A percentile compares a stretch with the other conserved stretches of the same genome.
phyloP scores from a whole-genome alignment of 2,329 filamentous ascomycete species.

The Cercospora brassicicola region DNA sequence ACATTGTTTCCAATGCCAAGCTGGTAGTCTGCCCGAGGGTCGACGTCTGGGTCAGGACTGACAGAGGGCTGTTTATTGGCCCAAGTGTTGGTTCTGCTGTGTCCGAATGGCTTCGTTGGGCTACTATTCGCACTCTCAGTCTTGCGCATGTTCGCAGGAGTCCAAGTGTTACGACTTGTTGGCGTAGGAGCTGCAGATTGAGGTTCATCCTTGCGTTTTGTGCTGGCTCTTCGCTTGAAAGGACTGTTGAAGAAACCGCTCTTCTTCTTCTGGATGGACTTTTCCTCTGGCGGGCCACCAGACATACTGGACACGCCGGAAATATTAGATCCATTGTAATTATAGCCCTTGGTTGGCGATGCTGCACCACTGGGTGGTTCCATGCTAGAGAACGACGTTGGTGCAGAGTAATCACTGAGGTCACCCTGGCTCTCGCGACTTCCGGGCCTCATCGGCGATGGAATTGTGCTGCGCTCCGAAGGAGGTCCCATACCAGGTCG shows the following conservation, averaged over 20 bases:
- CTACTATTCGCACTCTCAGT: slow-evolving; percentile 45
- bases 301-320: slow-evolving; percentile 32
- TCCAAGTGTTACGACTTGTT: slow-evolving; percentile 55
- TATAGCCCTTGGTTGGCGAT: slow-evolving; percentile 67
- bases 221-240: slow-evolving; percentile 79
- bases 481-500: slow-evolving; percentile 63
- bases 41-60: slow-evolving; percentile 67
- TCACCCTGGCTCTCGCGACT: slow-evolving; percentile 73
- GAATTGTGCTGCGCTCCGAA: slow-evolving; percentile 68
- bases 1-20: slow-evolving; percentile 95
- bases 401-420: slow-evolving; percentile 80
- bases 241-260: slow-evolving; percentile 93
- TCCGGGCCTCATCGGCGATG: slow-evolving; percentile 69
- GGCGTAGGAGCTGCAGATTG: slow-evolving; percentile 40
- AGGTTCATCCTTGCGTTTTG: slow-evolving; percentile 65
- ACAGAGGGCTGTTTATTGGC: slow-evolving; percentile 39
- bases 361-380: slow-evolving; percentile 72
- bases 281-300: slow-evolving; percentile 57
- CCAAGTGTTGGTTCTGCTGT: slow-evolving; percentile 36
- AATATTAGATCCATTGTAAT: slow-evolving; percentile 40
- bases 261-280: slow-evolving; percentile 66
- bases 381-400: slow-evolving; percentile 83
- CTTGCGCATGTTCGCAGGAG: slow-evolving; percentile 42
- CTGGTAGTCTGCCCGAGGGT: slow-evolving; percentile 87
- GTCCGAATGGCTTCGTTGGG: slow-evolving; percentile 43